These are phyloP conservation scores for Saposhnikovia divaricata DNA, from an alignment of 129 eudicot species.

Conservation along the genomic window DNA sequence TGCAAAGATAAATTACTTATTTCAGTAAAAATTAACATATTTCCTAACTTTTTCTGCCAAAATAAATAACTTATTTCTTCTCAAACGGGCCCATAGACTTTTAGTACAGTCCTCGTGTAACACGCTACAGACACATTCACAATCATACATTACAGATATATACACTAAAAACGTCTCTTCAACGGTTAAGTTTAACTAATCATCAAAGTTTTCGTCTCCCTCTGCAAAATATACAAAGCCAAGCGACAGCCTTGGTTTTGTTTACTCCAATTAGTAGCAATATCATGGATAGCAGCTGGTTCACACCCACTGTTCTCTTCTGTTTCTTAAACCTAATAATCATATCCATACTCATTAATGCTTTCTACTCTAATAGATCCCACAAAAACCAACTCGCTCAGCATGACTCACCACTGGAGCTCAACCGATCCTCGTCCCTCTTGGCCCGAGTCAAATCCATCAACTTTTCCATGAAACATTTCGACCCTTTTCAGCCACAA, in stretches of 20 bases:
- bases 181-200: too few species aligned
- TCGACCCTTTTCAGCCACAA: slow-evolving; percentile 5
- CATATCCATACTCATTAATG: slow-evolving; percentile 33
- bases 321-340: slow-evolving; percentile 56
- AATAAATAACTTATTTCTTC: too few species aligned
- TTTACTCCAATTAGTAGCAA: neutral
- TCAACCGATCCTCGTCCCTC: slow-evolving; percentile 29
- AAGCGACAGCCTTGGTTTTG: neutral
- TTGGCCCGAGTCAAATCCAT: slow-evolving; percentile 45
- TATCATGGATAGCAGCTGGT: slow-evolving; percentile 27
- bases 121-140: too few species aligned
- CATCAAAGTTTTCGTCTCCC: neutral
- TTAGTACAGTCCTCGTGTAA: too few species aligned
- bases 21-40: too few species aligned
- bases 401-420: neutral
- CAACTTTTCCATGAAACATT: slow-evolving; percentile 18
- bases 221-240: neutral
- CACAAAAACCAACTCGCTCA: slow-evolving; percentile 18
- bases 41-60: too few species aligned
- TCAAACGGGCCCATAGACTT: too few species aligned
- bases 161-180: too few species aligned
- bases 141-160: too few species aligned
- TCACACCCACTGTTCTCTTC: slow-evolving; percentile 51
- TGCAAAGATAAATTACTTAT: too few species aligned
- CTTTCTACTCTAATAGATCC: slow-evolving; percentile 30